Evolutionary conservation across 371 early-diverging fungal species (phyloP).

Genomic region (Gilbertella persicaria): DNA sequence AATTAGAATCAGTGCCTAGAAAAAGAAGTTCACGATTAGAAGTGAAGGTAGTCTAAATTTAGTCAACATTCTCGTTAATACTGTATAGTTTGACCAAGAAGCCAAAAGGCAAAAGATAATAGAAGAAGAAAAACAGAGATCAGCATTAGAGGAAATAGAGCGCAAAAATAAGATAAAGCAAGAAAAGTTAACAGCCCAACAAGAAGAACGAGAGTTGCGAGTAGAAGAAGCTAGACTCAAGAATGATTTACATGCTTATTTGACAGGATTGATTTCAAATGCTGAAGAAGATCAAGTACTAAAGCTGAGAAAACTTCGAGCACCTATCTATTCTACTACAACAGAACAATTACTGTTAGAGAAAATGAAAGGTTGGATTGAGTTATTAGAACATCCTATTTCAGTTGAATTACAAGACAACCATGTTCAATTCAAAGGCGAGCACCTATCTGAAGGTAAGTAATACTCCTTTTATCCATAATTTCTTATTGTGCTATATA

Average conservation of each 20-base stretch:
- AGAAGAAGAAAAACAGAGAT: conserved; percentile 5
- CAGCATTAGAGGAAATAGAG: conserved; percentile 8
- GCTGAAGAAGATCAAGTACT: neutral
- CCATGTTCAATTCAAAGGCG: neutral
- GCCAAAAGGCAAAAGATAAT: conserved; percentile 11
- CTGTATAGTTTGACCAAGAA: conserved; percentile 11
- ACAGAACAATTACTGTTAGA: neutral
- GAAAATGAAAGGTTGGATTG: conserved; percentile 21
- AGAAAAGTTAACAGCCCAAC: neutral
- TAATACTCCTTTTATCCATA: neutral
- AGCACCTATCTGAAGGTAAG: conserved; percentile 3
- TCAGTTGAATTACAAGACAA: neutral
- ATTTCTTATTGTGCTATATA: neutral
- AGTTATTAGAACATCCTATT: neutral
- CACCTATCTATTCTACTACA: neutral
- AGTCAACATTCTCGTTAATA: too few relatives aligned
- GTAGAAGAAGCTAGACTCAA: conserved; percentile 9
- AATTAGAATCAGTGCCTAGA: conserved; percentile 20
- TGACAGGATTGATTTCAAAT: conserved; percentile 1
- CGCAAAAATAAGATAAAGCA: neutral
- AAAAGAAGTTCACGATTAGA: conserved; percentile 32
- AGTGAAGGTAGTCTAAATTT: conserved; percentile 12
- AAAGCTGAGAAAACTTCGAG: conserved; percentile 2
- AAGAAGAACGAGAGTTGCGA: conserved; percentile 4
- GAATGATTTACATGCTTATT: conserved; percentile 4